Percentiles rank a stretch among this genome's conserved stretches.
Conservation (phyloP, 2,329 filamentous ascomycete species). For the Botrytis pseudocinerea region DNA sequence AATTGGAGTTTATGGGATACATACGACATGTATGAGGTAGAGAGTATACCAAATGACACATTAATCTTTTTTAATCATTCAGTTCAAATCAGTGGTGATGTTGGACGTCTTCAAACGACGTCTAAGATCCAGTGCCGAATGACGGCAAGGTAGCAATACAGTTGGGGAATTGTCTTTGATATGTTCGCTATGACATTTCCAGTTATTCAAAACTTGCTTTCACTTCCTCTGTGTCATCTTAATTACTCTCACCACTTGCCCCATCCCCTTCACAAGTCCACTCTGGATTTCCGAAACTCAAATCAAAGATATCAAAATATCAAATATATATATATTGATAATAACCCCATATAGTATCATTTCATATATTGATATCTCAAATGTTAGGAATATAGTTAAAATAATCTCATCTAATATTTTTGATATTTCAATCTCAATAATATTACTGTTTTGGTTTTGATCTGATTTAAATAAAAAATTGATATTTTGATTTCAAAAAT, state of each 20-base stretch:
- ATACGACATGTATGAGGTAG: not conserved
- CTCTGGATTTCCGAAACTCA: not conserved
- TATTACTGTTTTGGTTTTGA: too few species aligned
- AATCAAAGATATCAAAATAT: not conserved
- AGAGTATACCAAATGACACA: not conserved
- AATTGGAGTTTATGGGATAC: slow-evolving; percentile 3
- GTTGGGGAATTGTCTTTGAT: not conserved
- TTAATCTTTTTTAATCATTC: not conserved
- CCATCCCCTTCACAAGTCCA: not conserved
- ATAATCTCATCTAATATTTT: too few species aligned
- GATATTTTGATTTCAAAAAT: too few species aligned
- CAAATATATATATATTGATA: not conserved
- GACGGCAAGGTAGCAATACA: not conserved
- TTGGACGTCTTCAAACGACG: not conserved
- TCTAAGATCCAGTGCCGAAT: not conserved
- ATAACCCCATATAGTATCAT: too few species aligned
- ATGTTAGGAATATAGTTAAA: too few species aligned
- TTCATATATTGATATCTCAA: too few species aligned
- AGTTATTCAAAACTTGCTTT: not conserved
- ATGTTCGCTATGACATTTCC: not conserved
- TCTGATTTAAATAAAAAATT: too few species aligned
- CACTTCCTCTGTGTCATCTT: not conserved
- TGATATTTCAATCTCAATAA: too few species aligned
- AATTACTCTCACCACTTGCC: not conserved
- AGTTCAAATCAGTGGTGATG: not conserved